Percentiles rank a stretch among this genome's conserved stretches.
phyloP scores from a whole-genome alignment of 2,329 filamentous ascomycete species.

The Aspergillaceae sp. region DNA sequence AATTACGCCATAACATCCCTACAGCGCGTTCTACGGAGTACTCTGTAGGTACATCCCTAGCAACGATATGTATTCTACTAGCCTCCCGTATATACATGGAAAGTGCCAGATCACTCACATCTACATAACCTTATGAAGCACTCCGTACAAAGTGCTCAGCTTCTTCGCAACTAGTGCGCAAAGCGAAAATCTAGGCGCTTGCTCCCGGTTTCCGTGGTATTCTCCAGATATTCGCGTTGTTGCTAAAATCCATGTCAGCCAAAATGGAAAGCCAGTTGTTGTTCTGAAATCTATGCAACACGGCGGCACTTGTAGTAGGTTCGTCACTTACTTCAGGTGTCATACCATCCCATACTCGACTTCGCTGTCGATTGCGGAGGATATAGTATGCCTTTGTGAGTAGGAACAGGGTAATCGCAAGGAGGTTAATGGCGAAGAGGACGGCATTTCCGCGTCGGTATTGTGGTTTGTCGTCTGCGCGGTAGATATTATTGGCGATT shows the following conservation, averaged over 20 bases:
- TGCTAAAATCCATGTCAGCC: not conserved
- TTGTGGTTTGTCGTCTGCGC: slow-evolving; percentile 43
- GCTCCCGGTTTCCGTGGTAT: slow-evolving; percentile 38
- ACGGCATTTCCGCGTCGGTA: slow-evolving; percentile 48
- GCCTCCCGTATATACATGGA: no score
- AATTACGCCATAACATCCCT: no score
- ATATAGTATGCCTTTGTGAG: slow-evolving; percentile 23
- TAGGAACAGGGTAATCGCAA: slow-evolving; percentile 42
- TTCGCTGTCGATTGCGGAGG: slow-evolving; percentile 19
- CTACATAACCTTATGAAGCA: not conserved
- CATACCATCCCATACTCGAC: slow-evolving; percentile 16
- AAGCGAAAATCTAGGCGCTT: slow-evolving; percentile 21
- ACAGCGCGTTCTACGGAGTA: no score
- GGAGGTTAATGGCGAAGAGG: slow-evolving; percentile 41
- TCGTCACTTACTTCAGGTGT: no score
- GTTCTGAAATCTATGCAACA: no score
- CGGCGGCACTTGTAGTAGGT: no score
- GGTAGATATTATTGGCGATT: slow-evolving; percentile 40
- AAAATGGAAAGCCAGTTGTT: no score
- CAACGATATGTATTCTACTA: no score
- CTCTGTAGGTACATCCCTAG: no score
- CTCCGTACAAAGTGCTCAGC: no score
- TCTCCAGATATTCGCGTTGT: slow-evolving; percentile 36
- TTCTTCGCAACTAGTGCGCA: slow-evolving; percentile 5
- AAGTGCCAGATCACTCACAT: no score